Percentiles rank a stretch among this genome's conserved stretches.
Conservation (phyloP, 1,284 basidiomycete species). For the Marasmius sp. region DNA sequence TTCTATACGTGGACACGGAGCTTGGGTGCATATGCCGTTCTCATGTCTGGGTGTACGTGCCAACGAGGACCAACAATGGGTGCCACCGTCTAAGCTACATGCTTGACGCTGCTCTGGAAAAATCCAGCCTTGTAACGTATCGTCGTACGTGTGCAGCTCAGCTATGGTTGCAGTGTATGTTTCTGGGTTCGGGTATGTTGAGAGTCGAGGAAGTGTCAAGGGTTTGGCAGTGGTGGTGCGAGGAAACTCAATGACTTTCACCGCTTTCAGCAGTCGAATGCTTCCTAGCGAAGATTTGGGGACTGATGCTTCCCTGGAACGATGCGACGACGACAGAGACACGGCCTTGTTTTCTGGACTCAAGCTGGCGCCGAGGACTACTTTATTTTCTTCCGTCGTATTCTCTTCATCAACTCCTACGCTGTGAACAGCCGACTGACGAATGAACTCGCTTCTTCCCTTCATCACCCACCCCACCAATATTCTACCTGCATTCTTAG, state of each 20-base stretch:
- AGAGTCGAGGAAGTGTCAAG: neutral
- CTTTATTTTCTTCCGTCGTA: conserved; percentile 15
- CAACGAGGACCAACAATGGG: neutral
- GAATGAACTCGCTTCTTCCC: conserved; percentile 35
- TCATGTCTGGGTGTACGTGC: neutral
- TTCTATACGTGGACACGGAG: neutral
- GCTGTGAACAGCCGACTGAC: conserved; percentile 65
- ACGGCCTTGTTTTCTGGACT: conserved; percentile 24
- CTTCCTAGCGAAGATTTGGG: neutral
- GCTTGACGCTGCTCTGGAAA: neutral
- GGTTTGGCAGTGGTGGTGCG: neutral
- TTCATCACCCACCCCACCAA: conserved; percentile 31
- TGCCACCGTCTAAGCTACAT: neutral
- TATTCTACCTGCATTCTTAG: conserved; percentile 46
- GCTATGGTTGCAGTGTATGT: neutral
- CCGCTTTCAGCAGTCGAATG: neutral
- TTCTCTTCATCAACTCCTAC: conserved; percentile 42
- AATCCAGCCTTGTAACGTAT: neutral
- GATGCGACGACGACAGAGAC: conserved; percentile 35
- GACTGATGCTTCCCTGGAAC: neutral
- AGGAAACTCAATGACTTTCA: neutral
- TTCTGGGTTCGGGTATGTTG: neutral
- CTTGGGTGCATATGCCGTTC: neutral
- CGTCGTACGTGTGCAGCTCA: neutral
- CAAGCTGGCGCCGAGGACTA: neutral